phyloP scores from a whole-genome alignment of 2,329 filamentous ascomycete genomes.

The Trichoderma sp. region DNA sequence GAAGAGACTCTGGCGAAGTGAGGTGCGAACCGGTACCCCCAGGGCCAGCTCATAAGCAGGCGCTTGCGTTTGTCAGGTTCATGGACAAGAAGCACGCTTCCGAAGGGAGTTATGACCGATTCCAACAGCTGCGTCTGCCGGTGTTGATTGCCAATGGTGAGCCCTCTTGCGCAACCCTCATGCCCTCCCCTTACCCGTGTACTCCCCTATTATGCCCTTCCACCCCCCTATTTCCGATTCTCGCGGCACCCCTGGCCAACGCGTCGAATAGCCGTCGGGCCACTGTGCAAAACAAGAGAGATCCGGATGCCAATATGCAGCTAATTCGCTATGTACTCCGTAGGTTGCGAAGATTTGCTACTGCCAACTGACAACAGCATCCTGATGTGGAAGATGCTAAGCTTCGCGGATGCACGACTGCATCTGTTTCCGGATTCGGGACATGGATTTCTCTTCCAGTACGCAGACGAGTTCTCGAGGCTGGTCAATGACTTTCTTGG shows the following conservation, averaged over 20 bases:
- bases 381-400: conserved; percentile 43
- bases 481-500: conserved; percentile 42
- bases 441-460: conserved; percentile 43
- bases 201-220: background rate
- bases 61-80: conserved; percentile 41
- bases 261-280: conserved; percentile 1
- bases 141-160: conserved; percentile 46
- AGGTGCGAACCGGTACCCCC: conserved; percentile 36
- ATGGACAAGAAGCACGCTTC: conserved; percentile 40
- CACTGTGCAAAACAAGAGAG: background rate
- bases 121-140: conserved; percentile 41
- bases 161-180: conserved; percentile 26
- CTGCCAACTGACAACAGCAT: conserved; percentile 45
- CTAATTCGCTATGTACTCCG: conserved; percentile 3
- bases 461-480: conserved; percentile 39
- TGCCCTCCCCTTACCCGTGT: background rate
- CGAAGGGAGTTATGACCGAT: conserved; percentile 41
- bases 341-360: conserved; percentile 42
- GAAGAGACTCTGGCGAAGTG: conserved; percentile 29
- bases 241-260: background rate
- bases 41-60: conserved; percentile 38
- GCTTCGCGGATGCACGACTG: conserved; percentile 37
- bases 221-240: background rate
- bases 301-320: background rate
- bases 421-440: conserved; percentile 43